Evolutionary conservation across 129 eudicot species (phyloP).

Genomic region (Chrysanthemum lavandulifolium): DNA sequence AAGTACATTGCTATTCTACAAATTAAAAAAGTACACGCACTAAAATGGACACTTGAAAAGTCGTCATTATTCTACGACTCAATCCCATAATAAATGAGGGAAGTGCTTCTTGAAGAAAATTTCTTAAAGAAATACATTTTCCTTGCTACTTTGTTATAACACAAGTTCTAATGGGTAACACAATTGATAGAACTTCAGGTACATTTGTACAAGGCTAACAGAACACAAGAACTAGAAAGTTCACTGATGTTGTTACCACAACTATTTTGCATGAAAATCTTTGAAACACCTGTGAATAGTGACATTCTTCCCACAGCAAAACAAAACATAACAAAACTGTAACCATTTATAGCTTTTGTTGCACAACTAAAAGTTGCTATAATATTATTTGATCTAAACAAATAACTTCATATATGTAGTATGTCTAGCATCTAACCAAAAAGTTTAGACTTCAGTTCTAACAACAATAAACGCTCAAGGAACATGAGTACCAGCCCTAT

Average conservation of each 20-base stretch:
- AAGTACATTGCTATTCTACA: too few relatives aligned
- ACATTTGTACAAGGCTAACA: background rate
- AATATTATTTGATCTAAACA: background rate
- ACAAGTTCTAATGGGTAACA: too few relatives aligned
- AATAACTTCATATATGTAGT: background rate
- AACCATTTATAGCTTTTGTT: background rate
- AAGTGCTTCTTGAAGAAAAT: too few relatives aligned
- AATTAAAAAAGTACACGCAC: too few relatives aligned
- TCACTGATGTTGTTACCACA: too few relatives aligned
- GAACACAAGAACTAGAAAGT: background rate
- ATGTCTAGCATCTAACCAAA: background rate
- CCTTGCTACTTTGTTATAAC: too few relatives aligned
- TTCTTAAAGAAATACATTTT: too few relatives aligned
- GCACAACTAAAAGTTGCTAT: background rate
- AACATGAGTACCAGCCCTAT: conserved; percentile 26
- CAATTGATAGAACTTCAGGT: too few relatives aligned
- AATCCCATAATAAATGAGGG: too few relatives aligned
- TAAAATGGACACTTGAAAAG: too few relatives aligned
- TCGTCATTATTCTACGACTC: too few relatives aligned
- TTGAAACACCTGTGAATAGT: background rate
- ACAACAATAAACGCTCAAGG: conserved; percentile 10
- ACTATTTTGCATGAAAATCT: background rate
- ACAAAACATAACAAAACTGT: background rate
- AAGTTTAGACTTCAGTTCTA: background rate
- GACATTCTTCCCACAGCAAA: background rate